Base-by-base conservation (phyloP, 805 yeast species). In the Saccharomyces kudriavzevii region DNA sequence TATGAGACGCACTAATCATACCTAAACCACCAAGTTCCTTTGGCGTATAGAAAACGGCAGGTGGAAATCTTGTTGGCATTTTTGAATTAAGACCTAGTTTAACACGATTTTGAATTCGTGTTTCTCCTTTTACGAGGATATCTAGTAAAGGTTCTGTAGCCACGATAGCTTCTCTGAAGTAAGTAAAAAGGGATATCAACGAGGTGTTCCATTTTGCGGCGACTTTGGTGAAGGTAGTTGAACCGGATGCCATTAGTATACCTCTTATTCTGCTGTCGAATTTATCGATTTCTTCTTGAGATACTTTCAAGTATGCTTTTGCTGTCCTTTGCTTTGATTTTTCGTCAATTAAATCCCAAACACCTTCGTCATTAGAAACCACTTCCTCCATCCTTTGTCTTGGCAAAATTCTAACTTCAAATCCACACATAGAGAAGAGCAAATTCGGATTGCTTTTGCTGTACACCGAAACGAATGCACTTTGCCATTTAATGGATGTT, bases 31-130 rank as follows among this genome's bases (percentile, higher is more conserved):
- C 99, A 2, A 94, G 73, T 67, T 94, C 99, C 61, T 91, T 92
- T 0, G 99, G 99, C 0, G 99, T 90, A 67, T 94, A 94, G 64
- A 94, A 94, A 0, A 94, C 99, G 2, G 97, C 97, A 0, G 99
- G 99, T 2, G 99, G 99, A 72, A 94, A 94, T 53, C 99, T 77
- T 0, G 97, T 84, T 0, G 99, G 99, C 99, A 94, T 94, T 70
- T 94, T 94, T 13, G 98, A 92, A 63, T 94, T 94, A 56, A 94
- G 76, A 0, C 99, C 99, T 73, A 92, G 80, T 66, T 94, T 94
- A 20, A 94, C 96, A 59, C 96, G 78, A 52, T 91, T 94, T 70
- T 94, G 99, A 47, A 94, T 85, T 64, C 87, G 85, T 0, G 97
- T 91, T 64, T 94, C 99, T 59, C 95, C 82, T 63, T 87, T 89